Evolutionary conservation across 2,329 filamentous ascomycete species (phyloP).

Genomic region (Cladophialophora exuberans): DNA sequence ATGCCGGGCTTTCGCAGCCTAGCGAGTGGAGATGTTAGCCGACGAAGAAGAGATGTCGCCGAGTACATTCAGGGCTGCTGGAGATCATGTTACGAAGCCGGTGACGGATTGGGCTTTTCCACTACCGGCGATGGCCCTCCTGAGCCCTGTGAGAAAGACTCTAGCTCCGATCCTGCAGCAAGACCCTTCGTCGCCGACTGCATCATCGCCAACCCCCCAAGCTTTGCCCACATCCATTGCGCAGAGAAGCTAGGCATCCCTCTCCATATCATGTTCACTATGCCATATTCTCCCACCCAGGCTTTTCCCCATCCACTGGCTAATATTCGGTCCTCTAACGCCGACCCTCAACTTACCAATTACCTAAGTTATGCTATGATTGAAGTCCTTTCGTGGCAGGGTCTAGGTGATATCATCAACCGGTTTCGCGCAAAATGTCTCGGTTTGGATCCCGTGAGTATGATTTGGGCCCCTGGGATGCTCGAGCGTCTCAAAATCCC

Average conservation of each 20-base stretch:
- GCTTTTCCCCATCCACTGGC: constrained; percentile 84
- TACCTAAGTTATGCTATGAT: constrained; percentile 81
- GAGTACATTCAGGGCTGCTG: constrained; percentile 81
- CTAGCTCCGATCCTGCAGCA: constrained; percentile 46
- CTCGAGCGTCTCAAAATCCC: constrained; percentile 75
- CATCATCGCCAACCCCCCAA: constrained; percentile 81
- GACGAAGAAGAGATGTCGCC: constrained; percentile 73
- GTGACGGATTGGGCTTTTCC: constrained; percentile 60
- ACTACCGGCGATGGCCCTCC: constrained; percentile 39
- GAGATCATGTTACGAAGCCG: constrained; percentile 47
- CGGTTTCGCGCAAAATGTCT: constrained; percentile 75
- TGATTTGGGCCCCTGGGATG: constrained; percentile 81
- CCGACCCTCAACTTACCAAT: constrained; percentile 74
- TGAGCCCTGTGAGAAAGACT: constrained; percentile 4
- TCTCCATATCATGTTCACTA: constrained; percentile 87
- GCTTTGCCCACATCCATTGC: constrained; percentile 76
- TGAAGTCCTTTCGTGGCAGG: constrained; percentile 92
- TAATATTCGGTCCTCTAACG: constrained; percentile 75
- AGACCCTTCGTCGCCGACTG: constrained; percentile 80
- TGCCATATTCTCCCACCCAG: constrained; percentile 86
- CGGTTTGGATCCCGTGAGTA: constrained; percentile 73
- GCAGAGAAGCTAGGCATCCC: constrained; percentile 77
- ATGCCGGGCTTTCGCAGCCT: constrained; percentile 80
- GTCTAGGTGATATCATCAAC: constrained; percentile 87
- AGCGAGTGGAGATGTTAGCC: constrained; percentile 73